Base-by-base conservation (phyloP, 306 rosid species). In the Pterocarpus santalinus region DNA sequence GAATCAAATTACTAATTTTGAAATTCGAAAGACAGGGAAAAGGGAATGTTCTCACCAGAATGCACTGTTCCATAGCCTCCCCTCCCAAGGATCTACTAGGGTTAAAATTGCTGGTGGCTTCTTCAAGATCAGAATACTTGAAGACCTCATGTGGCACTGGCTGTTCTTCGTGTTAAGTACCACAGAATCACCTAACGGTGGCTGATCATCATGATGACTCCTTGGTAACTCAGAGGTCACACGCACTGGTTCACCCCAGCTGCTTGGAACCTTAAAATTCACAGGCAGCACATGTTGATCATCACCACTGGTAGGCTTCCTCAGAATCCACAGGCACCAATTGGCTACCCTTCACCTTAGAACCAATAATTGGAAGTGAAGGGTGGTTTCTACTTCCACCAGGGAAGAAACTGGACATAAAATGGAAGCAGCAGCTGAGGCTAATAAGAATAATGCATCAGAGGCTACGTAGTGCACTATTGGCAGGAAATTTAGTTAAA, bases 61-160 rank as follows among this genome's bases (percentile, higher is more conserved):
- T 85, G 82, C 15, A 85, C 89, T 7, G 75, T 82, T 16, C 89
- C 89, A 63, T 77, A 82, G 22, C 80, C 77, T 61, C 89, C 89
- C 2, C 39, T 76, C 5, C 86, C 89, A 58, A 82, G 86, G 38
- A 51, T 12, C 69, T 85, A 30, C n/a, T 38, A 22, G 60, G 13
- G 34, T 82, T 81, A 73, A 85, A 85, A 10, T 78, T 74, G 41
- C 64, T 16, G 15, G 89, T 82, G 39, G 89, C 86, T 67, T 60
- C 56, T 73, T 78, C 62, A 34, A 85, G 86, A 52, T 81, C 88
- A 43, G 81, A 67, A 79, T 81, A 81, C 51, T 46, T 10, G 52
- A 78, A 78, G n/a, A 52, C 61, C 47, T 43, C 47, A 43, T 43
- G 47, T 43, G 47, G 47, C 47, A 43, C 36, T 4, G 16, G n/a